phyloP scores from a whole-genome alignment of 805 yeast genomes.

The Ogataea haglerorum region DNA sequence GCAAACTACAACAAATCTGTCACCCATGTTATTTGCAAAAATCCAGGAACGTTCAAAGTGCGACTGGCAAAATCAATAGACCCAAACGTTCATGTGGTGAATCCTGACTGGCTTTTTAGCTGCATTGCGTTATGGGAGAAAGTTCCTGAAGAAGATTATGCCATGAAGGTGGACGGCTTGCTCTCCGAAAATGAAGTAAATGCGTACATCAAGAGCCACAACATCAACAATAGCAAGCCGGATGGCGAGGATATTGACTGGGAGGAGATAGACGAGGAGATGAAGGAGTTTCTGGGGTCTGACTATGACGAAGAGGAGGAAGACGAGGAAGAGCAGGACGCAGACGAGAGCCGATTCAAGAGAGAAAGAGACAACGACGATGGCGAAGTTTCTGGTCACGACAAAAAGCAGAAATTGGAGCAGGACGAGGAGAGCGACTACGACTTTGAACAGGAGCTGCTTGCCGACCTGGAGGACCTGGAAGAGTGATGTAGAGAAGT shows the following conservation, averaged over 20 bases:
- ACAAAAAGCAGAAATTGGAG: slow-evolving; percentile 19
- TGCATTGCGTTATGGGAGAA: slow-evolving; percentile 78
- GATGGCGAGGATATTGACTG: slow-evolving; percentile 46
- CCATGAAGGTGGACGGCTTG: slow-evolving; percentile 48
- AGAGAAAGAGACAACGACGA: slow-evolving; percentile 21
- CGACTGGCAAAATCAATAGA: slow-evolving; percentile 66
- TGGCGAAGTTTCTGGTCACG: slow-evolving; percentile 22
- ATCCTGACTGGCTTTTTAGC: slow-evolving; percentile 88
- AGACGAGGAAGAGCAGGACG: slow-evolving; percentile 25
- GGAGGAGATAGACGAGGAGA: slow-evolving; percentile 54
- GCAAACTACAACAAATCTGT: slow-evolving; percentile 67
- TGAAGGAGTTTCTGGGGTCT: slow-evolving; percentile 45
- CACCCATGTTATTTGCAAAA: slow-evolving; percentile 85
- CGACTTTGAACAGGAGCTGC: slow-evolving; percentile 47
- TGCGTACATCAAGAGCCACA: slow-evolving; percentile 36
- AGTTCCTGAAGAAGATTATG: slow-evolving; percentile 58
- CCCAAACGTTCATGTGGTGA: slow-evolving; percentile 68
- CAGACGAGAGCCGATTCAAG: slow-evolving; percentile 14
- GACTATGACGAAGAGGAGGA: slow-evolving; percentile 42
- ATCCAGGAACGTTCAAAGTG: slow-evolving; percentile 80
- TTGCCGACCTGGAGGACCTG: slow-evolving; percentile 48
- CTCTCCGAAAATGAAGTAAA: slow-evolving; percentile 44
- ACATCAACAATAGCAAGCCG: slow-evolving; percentile 38
- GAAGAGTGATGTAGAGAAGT: slow-evolving; percentile 26
- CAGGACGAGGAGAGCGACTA: slow-evolving; percentile 34